Evolutionary conservation across 78 protist genomes (phyloP).

Genomic region (Dictyostelium intermedium): DNA sequence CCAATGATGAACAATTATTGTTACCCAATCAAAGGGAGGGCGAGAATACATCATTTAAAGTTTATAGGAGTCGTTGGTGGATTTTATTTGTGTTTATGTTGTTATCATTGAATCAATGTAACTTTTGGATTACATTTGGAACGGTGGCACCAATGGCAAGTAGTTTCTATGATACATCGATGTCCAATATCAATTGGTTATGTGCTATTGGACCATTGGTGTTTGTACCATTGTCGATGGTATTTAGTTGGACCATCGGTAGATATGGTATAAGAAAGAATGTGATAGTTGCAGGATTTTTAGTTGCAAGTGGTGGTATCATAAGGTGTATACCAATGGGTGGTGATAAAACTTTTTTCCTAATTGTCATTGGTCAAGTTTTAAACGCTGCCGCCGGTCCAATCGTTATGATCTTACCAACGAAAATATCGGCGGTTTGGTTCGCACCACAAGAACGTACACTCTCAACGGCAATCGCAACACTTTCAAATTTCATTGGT

Average conservation of each 20-base stretch:
- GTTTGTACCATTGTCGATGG: constrained; percentile 10
- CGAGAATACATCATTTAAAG: constrained; percentile 24
- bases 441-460: constrained; percentile 59
- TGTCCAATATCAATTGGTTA: constrained; percentile 11
- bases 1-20: background rate
- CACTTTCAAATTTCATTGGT: constrained; percentile 49
- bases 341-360: constrained; percentile 14
- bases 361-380: constrained; percentile 32
- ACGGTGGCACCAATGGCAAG: constrained; percentile 47
- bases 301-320: constrained; percentile 22
- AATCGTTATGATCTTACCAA: constrained; percentile 38
- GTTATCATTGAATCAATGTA: constrained; percentile 62
- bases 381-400: constrained; percentile 50
- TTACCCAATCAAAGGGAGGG: background rate
- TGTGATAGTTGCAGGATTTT: background rate
- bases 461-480: constrained; percentile 34
- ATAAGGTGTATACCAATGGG: constrained; percentile 36
- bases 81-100: constrained; percentile 40
- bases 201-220: constrained; percentile 24
- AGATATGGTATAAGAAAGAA: constrained; percentile 52
- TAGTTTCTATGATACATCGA: background rate
- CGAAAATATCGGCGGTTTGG: constrained; percentile 44
- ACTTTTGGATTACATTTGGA: constrained; percentile 64
- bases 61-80: constrained; percentile 43
- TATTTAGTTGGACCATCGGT: constrained; percentile 52